Evolutionary conservation across 495 filamentous ascomycete genomes (phyloP).

Genomic region (Thermothielavioides terrestris): DNA sequence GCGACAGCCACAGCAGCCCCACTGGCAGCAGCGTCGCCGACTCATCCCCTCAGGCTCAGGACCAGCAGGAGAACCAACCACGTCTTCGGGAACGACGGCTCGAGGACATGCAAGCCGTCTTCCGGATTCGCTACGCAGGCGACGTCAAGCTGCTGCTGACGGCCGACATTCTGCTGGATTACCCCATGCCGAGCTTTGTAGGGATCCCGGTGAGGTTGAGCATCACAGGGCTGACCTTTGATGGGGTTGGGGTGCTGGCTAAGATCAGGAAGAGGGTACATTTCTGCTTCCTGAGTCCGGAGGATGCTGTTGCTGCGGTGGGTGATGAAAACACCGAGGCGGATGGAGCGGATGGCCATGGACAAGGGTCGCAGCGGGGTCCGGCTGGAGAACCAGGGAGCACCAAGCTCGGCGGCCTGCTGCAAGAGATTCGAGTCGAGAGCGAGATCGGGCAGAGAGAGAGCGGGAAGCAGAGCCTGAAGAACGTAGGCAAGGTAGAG

Average conservation of each 20-base stretch:
- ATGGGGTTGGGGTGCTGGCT: constrained; percentile 85
- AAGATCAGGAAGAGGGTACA: constrained; percentile 77
- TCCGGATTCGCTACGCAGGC: constrained; percentile 79
- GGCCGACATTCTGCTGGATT: constrained; percentile 90
- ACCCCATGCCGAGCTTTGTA: constrained; percentile 94
- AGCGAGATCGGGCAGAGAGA: constrained; percentile 93
- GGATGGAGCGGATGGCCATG: not conserved
- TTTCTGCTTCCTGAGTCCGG: constrained; percentile 84
- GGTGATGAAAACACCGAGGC: constrained; percentile 33
- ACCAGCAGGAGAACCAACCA: constrained; percentile 14
- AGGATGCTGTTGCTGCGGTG: constrained; percentile 69
- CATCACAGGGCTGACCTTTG: constrained; percentile 88
- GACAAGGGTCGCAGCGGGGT: not conserved
- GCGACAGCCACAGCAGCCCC: not conserved
- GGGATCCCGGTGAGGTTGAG: constrained; percentile 84
- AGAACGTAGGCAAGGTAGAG: constrained; percentile 98
- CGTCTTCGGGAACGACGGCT: constrained; percentile 43
- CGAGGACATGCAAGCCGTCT: constrained; percentile 80
- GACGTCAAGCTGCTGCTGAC: constrained; percentile 80
- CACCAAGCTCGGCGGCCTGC: constrained; percentile 55
- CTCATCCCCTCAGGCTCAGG: too few species aligned
- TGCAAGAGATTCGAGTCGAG: constrained; percentile 90
- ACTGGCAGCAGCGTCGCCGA: constrained; percentile 9
- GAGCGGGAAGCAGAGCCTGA: constrained; percentile 83
- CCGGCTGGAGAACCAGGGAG: not conserved